Percentiles rank a stretch among this genome's conserved stretches.
Conservation (phyloP, 2,329 filamentous ascomycete genomes). For the Penicillium oxalicum region DNA sequence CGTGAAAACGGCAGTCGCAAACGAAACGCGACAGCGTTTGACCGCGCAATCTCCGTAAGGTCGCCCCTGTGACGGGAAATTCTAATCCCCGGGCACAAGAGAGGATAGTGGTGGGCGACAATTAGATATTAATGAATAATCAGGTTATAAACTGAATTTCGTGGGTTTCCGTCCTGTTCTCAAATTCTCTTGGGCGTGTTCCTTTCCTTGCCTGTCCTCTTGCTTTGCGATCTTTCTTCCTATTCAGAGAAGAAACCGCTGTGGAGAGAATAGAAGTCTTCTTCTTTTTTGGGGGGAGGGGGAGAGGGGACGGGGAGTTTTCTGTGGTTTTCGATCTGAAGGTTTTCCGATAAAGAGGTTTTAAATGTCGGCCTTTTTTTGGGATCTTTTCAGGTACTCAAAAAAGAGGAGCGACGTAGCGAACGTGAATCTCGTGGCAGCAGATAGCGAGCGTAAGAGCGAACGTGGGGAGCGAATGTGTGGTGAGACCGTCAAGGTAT, state of each 20-base stretch:
- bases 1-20: background rate
- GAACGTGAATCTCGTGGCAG: constrained; percentile 36
- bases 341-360: background rate
- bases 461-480: constrained; percentile 35
- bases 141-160: constrained; percentile 10
- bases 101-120: constrained; percentile 14
- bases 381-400: constrained; percentile 9
- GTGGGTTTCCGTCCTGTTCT: constrained; percentile 2
- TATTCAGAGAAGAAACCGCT: background rate
- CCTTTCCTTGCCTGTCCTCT: background rate
- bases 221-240: background rate
- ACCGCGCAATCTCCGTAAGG: constrained; percentile 1
- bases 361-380: constrained; percentile 1
- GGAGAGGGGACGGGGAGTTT: background rate
- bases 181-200: no score
- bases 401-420: constrained; percentile 27
- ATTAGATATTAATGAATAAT: constrained; percentile 24
- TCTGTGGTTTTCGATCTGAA: constrained; percentile 5
- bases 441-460: constrained; percentile 34
- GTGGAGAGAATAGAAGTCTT: no score
- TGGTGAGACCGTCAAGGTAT: constrained; percentile 23
- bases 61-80: background rate
- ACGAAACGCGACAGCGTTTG: background rate
- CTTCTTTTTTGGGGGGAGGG: no score
- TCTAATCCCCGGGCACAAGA: constrained; percentile 2